Percentiles rank a stretch among this genome's conserved stretches.
phyloP scores from a whole-genome alignment of 2,329 filamentous ascomycete genomes.

The Aschersonia sp. region DNA sequence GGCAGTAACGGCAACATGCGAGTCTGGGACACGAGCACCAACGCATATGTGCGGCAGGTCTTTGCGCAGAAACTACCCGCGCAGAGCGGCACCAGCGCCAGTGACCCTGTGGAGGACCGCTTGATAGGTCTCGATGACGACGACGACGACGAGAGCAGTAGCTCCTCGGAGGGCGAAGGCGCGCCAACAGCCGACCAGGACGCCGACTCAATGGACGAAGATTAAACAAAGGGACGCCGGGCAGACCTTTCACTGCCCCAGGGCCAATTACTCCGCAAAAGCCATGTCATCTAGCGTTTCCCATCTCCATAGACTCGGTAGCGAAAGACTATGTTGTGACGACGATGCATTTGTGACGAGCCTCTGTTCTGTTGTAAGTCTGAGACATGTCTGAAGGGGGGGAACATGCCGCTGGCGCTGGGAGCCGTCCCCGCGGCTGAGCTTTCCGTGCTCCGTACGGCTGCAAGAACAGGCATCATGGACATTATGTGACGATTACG shows the following conservation, averaged over 20 bases:
- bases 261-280: background rate
- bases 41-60: conserved; percentile 67
- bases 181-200: conserved; percentile 22
- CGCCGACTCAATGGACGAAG: conserved; percentile 13
- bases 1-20: conserved; percentile 88
- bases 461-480: too few species aligned
- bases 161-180: conserved; percentile 31
- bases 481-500: too few species aligned
- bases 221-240: conserved; percentile 4
- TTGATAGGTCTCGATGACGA: conserved; percentile 59
- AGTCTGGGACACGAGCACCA: conserved; percentile 95
- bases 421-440: too few species aligned
- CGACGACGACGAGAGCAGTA: conserved; percentile 32
- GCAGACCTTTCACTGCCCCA: too few species aligned
- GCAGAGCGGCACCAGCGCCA: conserved; percentile 19
- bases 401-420: too few species aligned
- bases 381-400: too few species aligned
- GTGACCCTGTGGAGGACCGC: conserved; percentile 54
- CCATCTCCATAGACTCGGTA: background rate
- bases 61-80: conserved; percentile 59
- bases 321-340: background rate
- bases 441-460: too few species aligned
- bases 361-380: too few species aligned
- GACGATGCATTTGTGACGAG: background rate
- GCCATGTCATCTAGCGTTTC: background rate